These are phyloP conservation scores for Penicillium silybi DNA, from an alignment of 495 filamentous ascomycete species.

Conservation along the genomic window DNA sequence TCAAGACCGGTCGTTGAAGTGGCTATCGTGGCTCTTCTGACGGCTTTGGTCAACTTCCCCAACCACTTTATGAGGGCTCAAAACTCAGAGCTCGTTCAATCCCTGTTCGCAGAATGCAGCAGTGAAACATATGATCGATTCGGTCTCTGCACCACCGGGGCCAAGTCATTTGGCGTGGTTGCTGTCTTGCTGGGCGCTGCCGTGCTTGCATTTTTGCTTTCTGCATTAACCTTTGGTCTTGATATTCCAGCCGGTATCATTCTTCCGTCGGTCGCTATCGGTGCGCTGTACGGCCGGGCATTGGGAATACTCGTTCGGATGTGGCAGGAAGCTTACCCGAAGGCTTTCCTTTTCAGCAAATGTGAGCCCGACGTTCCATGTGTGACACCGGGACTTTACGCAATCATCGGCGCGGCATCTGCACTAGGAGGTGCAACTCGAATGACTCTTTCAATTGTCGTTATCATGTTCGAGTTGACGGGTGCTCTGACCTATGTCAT, in stretches of 20 bases:
- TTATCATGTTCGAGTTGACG: conserved; percentile 99
- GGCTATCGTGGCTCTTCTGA: conserved; percentile 65
- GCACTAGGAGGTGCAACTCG: conserved; percentile 93
- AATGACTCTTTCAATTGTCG: conserved; percentile 95
- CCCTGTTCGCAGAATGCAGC: conserved; percentile 86
- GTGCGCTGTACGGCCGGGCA: conserved; percentile 87
- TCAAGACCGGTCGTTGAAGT: conserved; percentile 74
- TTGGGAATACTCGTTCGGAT: conserved; percentile 85
- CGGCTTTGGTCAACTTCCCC: conserved; percentile 88
- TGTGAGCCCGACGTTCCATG: conserved; percentile 89
- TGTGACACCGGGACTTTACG: conserved; percentile 91
- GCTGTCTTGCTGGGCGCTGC: conserved; percentile 75
- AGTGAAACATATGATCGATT: conserved; percentile 75
- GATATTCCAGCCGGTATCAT: conserved; percentile 96
- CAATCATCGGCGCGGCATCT: conserved; percentile 95
- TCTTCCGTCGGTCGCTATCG: conserved; percentile 95
- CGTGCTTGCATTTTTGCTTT: conserved; percentile 76
- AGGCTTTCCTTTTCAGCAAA: conserved; percentile 68
- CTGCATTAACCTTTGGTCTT: conserved; percentile 90
- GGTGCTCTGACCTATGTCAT: conserved; percentile 95
- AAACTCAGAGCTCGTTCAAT: conserved; percentile 85
- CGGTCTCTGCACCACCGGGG: conserved; percentile 78
- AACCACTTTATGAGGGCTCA: conserved; percentile 94
- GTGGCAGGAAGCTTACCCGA: conserved; percentile 76
- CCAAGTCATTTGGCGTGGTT: conserved; percentile 67